Percentiles rank a stretch among this genome's conserved stretches.
phyloP scores from a whole-genome alignment of 345 rosid species.

The Eucalyptus curtisii region DNA sequence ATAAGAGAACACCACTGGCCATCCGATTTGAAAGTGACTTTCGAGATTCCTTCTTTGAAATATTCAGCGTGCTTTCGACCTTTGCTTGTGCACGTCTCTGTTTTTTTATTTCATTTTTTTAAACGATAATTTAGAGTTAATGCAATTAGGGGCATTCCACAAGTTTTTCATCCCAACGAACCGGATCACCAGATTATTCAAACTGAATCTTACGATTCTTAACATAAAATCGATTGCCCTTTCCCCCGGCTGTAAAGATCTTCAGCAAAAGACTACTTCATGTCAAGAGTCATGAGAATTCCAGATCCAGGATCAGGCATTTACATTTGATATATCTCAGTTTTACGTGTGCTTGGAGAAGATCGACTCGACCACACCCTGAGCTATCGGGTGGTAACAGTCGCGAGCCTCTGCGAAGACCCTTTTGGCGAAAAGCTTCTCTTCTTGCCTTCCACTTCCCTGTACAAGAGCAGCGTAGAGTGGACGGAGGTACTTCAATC shows the following conservation, averaged over 20 bases:
- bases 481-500: conserved; percentile 82
- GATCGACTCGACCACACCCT: conserved; percentile 69
- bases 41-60: background rate
- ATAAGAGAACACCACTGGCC: background rate
- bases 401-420: conserved; percentile 65
- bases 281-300: background rate
- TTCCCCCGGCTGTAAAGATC: background rate
- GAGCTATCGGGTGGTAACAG: conserved; percentile 81
- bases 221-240: background rate
- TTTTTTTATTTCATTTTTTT: too few relatives aligned
- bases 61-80: background rate
- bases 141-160: background rate
- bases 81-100: background rate
- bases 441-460: conserved; percentile 50
- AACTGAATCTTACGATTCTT: background rate
- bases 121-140: background rate
- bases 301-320: background rate
- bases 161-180: background rate
- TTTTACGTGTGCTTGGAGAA: conserved; percentile 49
- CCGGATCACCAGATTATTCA: background rate
- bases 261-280: background rate
- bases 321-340: background rate
- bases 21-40: background rate
- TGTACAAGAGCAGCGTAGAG: conserved; percentile 63
- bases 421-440: conserved; percentile 63